These are phyloP conservation scores for Atkinsonella texensis DNA, from an alignment of 2,329 filamentous ascomycete genomes.

Conservation along the genomic window DNA sequence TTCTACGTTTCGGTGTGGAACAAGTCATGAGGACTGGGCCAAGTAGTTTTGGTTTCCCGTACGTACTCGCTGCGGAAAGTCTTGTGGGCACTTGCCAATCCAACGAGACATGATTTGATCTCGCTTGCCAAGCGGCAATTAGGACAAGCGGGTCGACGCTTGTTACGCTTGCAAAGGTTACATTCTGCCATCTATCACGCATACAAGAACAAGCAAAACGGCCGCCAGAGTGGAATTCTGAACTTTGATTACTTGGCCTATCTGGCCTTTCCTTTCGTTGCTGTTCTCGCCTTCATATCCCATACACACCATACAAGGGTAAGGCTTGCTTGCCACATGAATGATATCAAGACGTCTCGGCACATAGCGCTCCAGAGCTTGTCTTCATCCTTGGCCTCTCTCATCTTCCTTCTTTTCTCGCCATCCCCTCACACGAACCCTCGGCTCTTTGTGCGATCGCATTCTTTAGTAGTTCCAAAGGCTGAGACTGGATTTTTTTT, in stretches of 20 bases:
- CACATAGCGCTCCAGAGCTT: not conserved
- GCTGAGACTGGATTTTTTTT: not conserved
- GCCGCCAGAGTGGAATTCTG: too few species aligned
- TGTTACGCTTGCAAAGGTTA: not conserved
- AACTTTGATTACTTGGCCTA: too few species aligned
- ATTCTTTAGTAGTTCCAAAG: not conserved
- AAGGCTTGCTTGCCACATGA: not conserved
- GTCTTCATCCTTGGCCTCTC: not conserved
- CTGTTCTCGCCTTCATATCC: too few species aligned
- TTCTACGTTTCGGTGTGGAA: too few species aligned
- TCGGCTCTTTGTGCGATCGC: not conserved
- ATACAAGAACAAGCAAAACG: too few species aligned
- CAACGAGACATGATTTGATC: slow-evolving; percentile 11
- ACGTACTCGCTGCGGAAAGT: too few species aligned
- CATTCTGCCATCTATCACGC: not conserved
- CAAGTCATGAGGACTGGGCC: too few species aligned
- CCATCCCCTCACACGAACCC: not conserved
- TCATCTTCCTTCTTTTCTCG: not conserved
- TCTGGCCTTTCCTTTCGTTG: too few species aligned
- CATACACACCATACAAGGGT: not conserved
- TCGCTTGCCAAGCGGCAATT: slow-evolving; percentile 22
- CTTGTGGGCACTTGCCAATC: too few species aligned
- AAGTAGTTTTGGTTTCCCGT: too few species aligned
- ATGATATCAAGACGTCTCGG: not conserved
- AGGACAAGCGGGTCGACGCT: slow-evolving; percentile 14